Percentiles rank a stretch among this genome's conserved stretches.
phyloP scores from a whole-genome alignment of 1,284 basidiomycete species.

The Ganoderma multipileum region DNA sequence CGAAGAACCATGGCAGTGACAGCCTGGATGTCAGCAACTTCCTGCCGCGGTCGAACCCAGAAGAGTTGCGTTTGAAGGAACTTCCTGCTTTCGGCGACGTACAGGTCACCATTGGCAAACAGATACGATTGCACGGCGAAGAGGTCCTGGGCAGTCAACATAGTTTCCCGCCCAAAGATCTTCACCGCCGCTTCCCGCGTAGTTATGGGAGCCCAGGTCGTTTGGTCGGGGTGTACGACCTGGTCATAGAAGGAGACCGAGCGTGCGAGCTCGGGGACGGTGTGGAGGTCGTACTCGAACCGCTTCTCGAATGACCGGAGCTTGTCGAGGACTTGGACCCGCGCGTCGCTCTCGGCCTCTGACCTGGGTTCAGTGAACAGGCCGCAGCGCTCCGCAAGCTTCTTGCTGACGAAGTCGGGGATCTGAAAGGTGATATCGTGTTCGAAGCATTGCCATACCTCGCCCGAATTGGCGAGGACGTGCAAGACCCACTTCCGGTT shows the following conservation, averaged over 20 bases:
- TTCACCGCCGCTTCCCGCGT: constrained; percentile 55
- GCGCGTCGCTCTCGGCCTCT: constrained; percentile 54
- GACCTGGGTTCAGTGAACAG: constrained; percentile 31
- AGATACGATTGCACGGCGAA: constrained; percentile 81
- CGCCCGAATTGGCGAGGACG: constrained; percentile 55
- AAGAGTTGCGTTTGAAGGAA: constrained; percentile 71
- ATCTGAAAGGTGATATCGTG: constrained; percentile 65
- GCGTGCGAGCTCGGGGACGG: constrained; percentile 42
- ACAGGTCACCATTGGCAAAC: constrained; percentile 70
- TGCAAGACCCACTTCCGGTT: constrained; percentile 47
- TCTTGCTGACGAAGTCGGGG: constrained; percentile 55
- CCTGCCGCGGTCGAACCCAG: constrained; percentile 69
- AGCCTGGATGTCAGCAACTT: constrained; percentile 62
- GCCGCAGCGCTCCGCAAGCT: constrained; percentile 60
- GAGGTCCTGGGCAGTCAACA: constrained; percentile 45
- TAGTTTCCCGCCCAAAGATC: constrained; percentile 42
- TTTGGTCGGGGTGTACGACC: constrained; percentile 52
- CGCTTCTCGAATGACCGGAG: constrained; percentile 57
- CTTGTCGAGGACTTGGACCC: constrained; percentile 62
- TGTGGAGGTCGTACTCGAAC: constrained; percentile 40
- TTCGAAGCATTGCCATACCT: constrained; percentile 52
- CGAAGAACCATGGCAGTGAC: constrained; percentile 61
- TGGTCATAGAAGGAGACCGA: constrained; percentile 52
- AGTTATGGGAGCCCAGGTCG: constrained; percentile 60
- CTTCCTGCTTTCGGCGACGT: constrained; percentile 61